Percentiles rank a stretch among this genome's conserved stretches.
Evolutionary conservation across 108 stramenopile species (phyloP).

Genomic region (Phaeodactylum tricornutum): DNA sequence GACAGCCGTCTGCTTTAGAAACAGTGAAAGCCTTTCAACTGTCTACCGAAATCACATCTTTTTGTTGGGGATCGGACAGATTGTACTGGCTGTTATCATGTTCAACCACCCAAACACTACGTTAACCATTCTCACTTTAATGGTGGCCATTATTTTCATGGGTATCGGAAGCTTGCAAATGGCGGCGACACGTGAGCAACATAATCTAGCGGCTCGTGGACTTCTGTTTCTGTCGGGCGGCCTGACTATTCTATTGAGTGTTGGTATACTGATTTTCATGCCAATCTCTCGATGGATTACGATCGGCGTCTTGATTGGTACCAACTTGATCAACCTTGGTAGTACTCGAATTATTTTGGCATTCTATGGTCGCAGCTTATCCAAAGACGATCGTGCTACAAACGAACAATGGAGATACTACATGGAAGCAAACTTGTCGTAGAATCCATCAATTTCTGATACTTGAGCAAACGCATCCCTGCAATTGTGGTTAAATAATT

Average conservation of each 20-base stretch:
- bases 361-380: neutral
- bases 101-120: neutral
- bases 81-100: neutral
- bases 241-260: neutral
- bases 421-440: too few species aligned
- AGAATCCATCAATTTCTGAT: too few species aligned
- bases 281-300: neutral
- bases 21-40: too few species aligned
- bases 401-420: constrained; percentile 1
- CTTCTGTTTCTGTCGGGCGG: neutral
- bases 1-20: too few species aligned
- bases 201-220: neutral
- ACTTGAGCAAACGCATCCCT: too few species aligned
- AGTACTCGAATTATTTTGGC: neutral
- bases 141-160: neutral
- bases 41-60: neutral
- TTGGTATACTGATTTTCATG: neutral
- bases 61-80: neutral
- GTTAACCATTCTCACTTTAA: neutral
- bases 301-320: neutral
- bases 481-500: too few species aligned
- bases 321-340: constrained; percentile 2
- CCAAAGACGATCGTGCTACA: neutral
- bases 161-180: neutral
- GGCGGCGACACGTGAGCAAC: neutral